Percentiles rank a stretch among this genome's conserved stretches.
phyloP scores from a whole-genome alignment of 345 rosid genomes.

The Eucalyptus guilfoylei region DNA sequence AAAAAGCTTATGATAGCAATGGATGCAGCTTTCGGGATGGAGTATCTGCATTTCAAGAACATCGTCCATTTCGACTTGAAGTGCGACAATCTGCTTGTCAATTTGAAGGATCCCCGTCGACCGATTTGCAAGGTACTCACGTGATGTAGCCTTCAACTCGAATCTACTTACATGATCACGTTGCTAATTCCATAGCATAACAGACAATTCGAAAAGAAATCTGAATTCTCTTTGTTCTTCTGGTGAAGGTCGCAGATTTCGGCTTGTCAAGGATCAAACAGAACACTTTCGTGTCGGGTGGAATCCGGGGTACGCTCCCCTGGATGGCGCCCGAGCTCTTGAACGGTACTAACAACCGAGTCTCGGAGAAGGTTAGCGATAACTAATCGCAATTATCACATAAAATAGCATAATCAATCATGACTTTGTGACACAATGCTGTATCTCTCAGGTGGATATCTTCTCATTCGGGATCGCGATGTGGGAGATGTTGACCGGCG shows the following conservation, averaged over 20 bases:
- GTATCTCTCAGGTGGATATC: constrained; percentile 60
- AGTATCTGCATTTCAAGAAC: constrained; percentile 74
- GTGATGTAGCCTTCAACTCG: not conserved
- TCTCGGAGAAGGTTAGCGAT: constrained; percentile 63
- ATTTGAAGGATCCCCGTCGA: constrained; percentile 79
- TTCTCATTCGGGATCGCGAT: constrained; percentile 77
- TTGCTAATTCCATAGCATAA: not conserved
- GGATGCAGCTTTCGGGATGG: constrained; percentile 98
- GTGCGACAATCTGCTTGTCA: constrained; percentile 88
- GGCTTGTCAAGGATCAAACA: constrained; percentile 89
- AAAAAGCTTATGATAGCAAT: constrained; percentile 61
- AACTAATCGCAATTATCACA: not conserved
- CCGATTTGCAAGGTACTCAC: constrained; percentile 77
- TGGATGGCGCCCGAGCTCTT: constrained; percentile 97
- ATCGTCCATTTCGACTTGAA: constrained; percentile 94
- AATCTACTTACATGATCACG: not conserved
- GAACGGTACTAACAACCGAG: constrained; percentile 67
- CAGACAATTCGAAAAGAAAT: not conserved
- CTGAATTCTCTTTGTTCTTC: not conserved
- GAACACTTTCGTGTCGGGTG: constrained; percentile 85
- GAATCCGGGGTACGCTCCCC: constrained; percentile 93
- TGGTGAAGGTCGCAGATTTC: constrained; percentile 78
- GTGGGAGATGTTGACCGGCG: constrained; percentile 86
- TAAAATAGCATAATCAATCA: not conserved
- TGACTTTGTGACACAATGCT: not conserved